Percentiles rank a stretch among this genome's conserved stretches.
Conservation (phyloP, 1,284 basidiomycete genomes). For the Microbotryum lychnidis-dioicae region DNA sequence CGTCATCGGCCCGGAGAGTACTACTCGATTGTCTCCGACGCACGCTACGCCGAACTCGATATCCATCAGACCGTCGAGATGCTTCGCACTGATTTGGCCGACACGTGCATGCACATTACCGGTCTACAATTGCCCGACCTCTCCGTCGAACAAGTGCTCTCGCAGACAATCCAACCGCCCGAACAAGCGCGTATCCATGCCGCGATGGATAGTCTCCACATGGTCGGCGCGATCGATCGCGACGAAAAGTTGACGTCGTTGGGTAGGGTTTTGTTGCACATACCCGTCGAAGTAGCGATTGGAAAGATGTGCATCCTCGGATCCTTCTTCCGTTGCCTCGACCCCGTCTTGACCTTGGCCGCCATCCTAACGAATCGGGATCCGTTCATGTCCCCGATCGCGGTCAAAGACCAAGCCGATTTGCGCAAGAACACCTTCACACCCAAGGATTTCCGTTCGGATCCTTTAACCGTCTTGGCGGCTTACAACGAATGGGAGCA, state of each 20-base stretch:
- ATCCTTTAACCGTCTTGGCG: slow-evolving; percentile 67
- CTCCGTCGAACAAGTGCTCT: slow-evolving; percentile 78
- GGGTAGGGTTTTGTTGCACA: slow-evolving; percentile 76
- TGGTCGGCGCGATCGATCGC: slow-evolving; percentile 79
- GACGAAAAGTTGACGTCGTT: slow-evolving; percentile 69
- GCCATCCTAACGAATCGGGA: slow-evolving; percentile 84
- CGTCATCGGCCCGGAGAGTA: slow-evolving; percentile 87
- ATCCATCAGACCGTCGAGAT: slow-evolving; percentile 91
- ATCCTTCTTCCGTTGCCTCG: slow-evolving; percentile 86
- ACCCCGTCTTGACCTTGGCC: slow-evolving; percentile 79
- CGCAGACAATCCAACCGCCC: slow-evolving; percentile 83
- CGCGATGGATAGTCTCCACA: slow-evolving; percentile 71
- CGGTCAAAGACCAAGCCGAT: slow-evolving; percentile 45
- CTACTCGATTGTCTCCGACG: slow-evolving; percentile 69
- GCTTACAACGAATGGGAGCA: slow-evolving; percentile 78
- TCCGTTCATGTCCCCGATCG: slow-evolving; percentile 73
- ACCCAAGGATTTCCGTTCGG: slow-evolving; percentile 65
- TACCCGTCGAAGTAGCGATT: slow-evolving; percentile 83
- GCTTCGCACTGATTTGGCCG: slow-evolving; percentile 71
- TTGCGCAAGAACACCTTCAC: slow-evolving; percentile 74
- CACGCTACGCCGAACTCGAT: slow-evolving; percentile 57
- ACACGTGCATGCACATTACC: slow-evolving; percentile 94
- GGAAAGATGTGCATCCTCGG: slow-evolving; percentile 85
- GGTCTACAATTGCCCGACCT: slow-evolving; percentile 86
- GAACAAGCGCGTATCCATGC: slow-evolving; percentile 64